Evolutionary conservation across 805 yeast species (phyloP), one percentile per base, ranked within the genome.

Genomic region (Wickerhamia fluorescens): DNA sequence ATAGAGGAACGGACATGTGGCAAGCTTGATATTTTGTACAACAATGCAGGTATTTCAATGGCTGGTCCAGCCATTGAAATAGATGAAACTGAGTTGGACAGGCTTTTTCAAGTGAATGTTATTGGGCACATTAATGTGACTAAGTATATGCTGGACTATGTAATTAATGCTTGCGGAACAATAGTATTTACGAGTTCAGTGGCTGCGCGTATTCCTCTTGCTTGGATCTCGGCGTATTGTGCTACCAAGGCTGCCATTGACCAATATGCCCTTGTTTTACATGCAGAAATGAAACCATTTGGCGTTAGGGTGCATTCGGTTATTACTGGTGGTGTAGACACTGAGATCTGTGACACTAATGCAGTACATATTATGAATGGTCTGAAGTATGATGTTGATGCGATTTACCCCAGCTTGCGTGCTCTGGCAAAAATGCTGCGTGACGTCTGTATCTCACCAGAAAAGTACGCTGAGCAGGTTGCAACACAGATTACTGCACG

Each of bases 1-100:
- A 59, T 79, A n/a, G 34, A 41, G 0, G 39, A 43, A 2, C 61
- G 66, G 21, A 60, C 68, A 7, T 71, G 66, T 20, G 71, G 66
- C 20, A 69, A 69, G 1, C 49, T 80, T 31, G 85, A 81, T 42
- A 40, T 78, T 7, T 51, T 82, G 29, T 80, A 65, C 56, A 82
- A 83, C 51, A 83, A 82, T 49, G 94, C 94, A 1, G 88, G 88
- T n/a, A 78, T 71, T 41, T 68, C 85, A 13, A 81, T 88, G 43
- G 71, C 83, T 0, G 63, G 75, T 29, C 84, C 94, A 1, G 84
- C 82, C 0, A 38, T 70, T 25, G 92, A 81, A 51, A 80, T 76
- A 3, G 56, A 68, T 3, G 76, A 79, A 46, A 77, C 66, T 8
- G 65, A 53, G 19, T 41, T 75, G 16, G 56, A 52, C 19, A 66